Evolutionary conservation across 768 basidiomycete species (phyloP).

Genomic region (Amanita molliuscula): DNA sequence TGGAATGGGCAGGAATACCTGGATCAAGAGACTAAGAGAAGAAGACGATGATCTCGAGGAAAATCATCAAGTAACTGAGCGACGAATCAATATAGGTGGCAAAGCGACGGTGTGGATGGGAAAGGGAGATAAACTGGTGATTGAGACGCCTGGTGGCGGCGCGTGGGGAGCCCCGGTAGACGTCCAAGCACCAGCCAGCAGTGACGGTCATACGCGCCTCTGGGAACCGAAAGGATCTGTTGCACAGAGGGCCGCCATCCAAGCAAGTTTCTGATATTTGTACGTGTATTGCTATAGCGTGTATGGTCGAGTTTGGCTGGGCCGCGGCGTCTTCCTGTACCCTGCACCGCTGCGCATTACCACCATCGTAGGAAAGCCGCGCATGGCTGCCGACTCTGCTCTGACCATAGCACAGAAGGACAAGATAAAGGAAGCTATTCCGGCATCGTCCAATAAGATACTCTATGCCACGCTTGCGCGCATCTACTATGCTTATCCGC

Average conservation of each 20-base stretch:
- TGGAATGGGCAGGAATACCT: slow-evolving; percentile 71
- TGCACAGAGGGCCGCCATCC: slow-evolving; percentile 50
- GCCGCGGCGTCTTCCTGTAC: not conserved
- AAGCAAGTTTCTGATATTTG: slow-evolving; percentile 42
- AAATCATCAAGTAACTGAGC: slow-evolving; percentile 21
- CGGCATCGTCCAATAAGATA: slow-evolving; percentile 59
- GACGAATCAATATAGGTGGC: slow-evolving; percentile 81
- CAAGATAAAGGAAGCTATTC: slow-evolving; percentile 58
- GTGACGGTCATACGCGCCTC: slow-evolving; percentile 22
- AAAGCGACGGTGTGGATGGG: slow-evolving; percentile 86
- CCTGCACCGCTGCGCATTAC: not conserved
- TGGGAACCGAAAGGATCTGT: slow-evolving; percentile 72
- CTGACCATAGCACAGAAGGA: slow-evolving; percentile 68
- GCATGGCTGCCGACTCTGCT: slow-evolving; percentile 67
- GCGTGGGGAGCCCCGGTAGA: slow-evolving; percentile 55
- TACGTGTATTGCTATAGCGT: not conserved
- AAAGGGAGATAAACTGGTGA: slow-evolving; percentile 68
- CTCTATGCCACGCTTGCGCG: slow-evolving; percentile 72
- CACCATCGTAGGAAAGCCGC: slow-evolving; percentile 2
- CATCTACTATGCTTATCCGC: slow-evolving; percentile 83
- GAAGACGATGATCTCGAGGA: slow-evolving; percentile 60
- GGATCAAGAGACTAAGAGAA: slow-evolving; percentile 62
- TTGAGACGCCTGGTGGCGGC: slow-evolving; percentile 88
- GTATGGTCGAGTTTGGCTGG: not conserved
- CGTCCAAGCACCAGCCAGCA: slow-evolving; percentile 9